These are phyloP conservation scores for Smittium culicis DNA, from an alignment of 371 early-diverging fungal species.

Conservation along the genomic window DNA sequence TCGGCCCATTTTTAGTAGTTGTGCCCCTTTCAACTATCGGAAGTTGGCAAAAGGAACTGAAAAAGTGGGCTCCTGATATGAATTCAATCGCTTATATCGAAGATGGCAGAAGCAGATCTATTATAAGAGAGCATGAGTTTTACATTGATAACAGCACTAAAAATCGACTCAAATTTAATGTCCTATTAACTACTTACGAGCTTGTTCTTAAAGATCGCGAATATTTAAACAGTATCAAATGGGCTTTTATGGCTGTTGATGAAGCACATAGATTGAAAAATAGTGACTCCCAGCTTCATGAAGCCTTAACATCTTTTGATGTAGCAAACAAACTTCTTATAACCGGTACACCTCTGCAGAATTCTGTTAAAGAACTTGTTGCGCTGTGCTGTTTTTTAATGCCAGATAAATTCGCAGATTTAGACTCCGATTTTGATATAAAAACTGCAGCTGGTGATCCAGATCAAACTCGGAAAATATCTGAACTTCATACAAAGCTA, in stretches of 20 bases:
- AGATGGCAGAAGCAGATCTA: constrained; percentile 58
- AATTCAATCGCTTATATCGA: constrained; percentile 84
- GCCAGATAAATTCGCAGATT: constrained; percentile 61
- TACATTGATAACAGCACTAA: constrained; percentile 28
- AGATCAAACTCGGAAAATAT: constrained; percentile 66
- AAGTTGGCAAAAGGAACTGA: constrained; percentile 88
- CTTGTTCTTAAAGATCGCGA: constrained; percentile 81
- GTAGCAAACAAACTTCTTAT: constrained; percentile 67
- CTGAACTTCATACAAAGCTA: constrained; percentile 64
- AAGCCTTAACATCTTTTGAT: constrained; percentile 57
- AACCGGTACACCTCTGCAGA: constrained; percentile 84
- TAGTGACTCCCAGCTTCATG: constrained; percentile 72
- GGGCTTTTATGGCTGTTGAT: constrained; percentile 78
- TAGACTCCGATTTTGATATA: constrained; percentile 46
- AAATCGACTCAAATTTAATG: constrained; percentile 70
- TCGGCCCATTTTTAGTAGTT: constrained; percentile 90
- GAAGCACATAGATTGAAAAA: constrained; percentile 89
- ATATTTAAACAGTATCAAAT: constrained; percentile 54
- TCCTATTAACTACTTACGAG: constrained; percentile 88
- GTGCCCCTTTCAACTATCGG: constrained; percentile 91
- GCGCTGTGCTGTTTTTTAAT: constrained; percentile 68
- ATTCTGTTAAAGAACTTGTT: constrained; percentile 70
- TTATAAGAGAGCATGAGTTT: constrained; percentile 86
- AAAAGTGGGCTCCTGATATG: constrained; percentile 86
- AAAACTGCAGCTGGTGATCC: constrained; percentile 24